Percentiles rank a stretch among this genome's conserved stretches.
Conservation (phyloP, 2,329 filamentous ascomycete genomes). For the Trichoderma sp. region DNA sequence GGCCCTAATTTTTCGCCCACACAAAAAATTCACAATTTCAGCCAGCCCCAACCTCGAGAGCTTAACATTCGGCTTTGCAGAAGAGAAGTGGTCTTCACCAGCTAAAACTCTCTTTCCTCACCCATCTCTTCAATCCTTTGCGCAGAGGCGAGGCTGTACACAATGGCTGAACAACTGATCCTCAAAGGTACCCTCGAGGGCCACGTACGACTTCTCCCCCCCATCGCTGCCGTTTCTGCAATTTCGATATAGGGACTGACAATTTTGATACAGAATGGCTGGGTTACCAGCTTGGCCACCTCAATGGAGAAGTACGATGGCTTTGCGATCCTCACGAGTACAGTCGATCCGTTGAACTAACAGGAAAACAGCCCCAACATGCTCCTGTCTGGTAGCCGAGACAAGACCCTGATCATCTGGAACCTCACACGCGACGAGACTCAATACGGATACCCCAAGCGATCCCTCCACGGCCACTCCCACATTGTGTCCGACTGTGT, state of each 20-base stretch:
- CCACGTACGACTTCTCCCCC: slow-evolving; percentile 63
- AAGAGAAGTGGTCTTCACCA: slow-evolving; percentile 30
- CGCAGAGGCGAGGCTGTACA: slow-evolving; percentile 47
- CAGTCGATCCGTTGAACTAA: slow-evolving; percentile 23
- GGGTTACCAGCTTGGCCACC: slow-evolving; percentile 97
- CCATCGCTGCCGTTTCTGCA: slow-evolving; percentile 23
- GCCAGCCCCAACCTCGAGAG: slow-evolving; percentile 25
- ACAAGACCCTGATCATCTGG: slow-evolving; percentile 99
- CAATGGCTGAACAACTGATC: slow-evolving; percentile 91
- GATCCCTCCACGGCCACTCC: slow-evolving; percentile 96
- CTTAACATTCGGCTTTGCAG: slow-evolving; percentile 26
- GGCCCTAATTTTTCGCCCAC: slow-evolving; percentile 55
- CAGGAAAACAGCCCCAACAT: slow-evolving; percentile 78
- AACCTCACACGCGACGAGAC: slow-evolving; percentile 98
- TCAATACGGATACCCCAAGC: slow-evolving; percentile 98
- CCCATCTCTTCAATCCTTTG: slow-evolving; percentile 30
- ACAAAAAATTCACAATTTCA: slow-evolving; percentile 46
- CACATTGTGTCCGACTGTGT: slow-evolving; percentile 99
- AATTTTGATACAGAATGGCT: slow-evolving; percentile 66
- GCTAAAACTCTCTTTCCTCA: slow-evolving; percentile 38
- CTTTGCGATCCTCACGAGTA: background rate
- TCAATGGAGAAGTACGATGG: slow-evolving; percentile 90
- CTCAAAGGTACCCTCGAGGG: slow-evolving; percentile 97
- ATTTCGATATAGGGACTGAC: slow-evolving; percentile 26
- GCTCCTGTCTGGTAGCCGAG: slow-evolving; percentile 94